Evolutionary conservation across 2,329 filamentous ascomycete species (phyloP).

Genomic region (Kalmusia sp.): DNA sequence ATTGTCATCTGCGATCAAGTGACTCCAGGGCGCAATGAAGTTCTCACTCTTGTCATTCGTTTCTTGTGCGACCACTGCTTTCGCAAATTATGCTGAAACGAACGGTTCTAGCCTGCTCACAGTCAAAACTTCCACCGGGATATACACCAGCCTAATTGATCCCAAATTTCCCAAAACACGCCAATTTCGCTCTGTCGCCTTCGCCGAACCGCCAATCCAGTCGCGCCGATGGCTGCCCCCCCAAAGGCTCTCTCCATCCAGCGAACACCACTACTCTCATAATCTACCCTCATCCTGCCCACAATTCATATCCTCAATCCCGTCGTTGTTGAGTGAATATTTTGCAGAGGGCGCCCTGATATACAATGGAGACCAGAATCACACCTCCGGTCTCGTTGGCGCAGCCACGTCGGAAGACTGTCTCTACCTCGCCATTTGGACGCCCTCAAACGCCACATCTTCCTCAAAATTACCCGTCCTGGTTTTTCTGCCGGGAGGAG

Average conservation of each 20-base stretch:
- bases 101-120: background rate
- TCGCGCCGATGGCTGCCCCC: conserved; percentile 39
- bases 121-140: conserved; percentile 17
- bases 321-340: conserved; percentile 37
- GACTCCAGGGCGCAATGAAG: background rate
- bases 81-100: background rate
- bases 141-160: conserved; percentile 29
- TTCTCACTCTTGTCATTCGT: background rate
- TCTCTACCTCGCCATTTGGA: conserved; percentile 54
- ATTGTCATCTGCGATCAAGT: background rate
- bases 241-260: conserved; percentile 17
- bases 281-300: conserved; percentile 30
- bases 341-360: conserved; percentile 42
- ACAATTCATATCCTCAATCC: conserved; percentile 23
- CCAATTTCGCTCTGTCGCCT: conserved; percentile 40
- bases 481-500: conserved; percentile 56
- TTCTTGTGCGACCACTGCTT: background rate
- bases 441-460: conserved; percentile 35
- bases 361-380: conserved; percentile 39
- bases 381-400: conserved; percentile 19
- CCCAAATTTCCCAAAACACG: conserved; percentile 33
- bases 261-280: conserved; percentile 14
- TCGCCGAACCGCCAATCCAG: conserved; percentile 34
- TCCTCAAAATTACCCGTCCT: conserved; percentile 48
- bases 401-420: conserved; percentile 50